Percentiles rank a stretch among this genome's conserved stretches.
phyloP scores from a whole-genome alignment of 495 filamentous ascomycete species.

The Aspergillus olivimuriae region DNA sequence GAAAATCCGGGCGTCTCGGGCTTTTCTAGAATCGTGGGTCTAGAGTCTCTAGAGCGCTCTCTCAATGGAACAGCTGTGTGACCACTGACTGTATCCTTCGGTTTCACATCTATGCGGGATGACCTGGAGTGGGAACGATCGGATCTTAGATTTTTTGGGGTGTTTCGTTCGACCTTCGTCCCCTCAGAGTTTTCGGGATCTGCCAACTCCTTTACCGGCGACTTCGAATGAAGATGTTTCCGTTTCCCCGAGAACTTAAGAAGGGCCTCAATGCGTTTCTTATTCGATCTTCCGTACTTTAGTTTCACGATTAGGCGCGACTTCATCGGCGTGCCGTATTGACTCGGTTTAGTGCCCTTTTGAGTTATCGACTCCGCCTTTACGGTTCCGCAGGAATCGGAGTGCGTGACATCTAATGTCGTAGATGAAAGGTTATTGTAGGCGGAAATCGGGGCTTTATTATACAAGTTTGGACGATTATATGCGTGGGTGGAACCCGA shows the following conservation, averaged over 20 bases:
- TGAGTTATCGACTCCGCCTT: constrained; percentile 4
- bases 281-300: constrained; percentile 36
- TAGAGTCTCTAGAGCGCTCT: constrained; percentile 18
- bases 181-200: constrained; percentile 15
- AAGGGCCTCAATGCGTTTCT: constrained; percentile 36
- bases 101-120: constrained; percentile 14
- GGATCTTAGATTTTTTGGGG: constrained; percentile 2
- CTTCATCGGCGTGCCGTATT: constrained; percentile 2
- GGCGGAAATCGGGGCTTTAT: constrained; percentile 4
- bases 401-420: not conserved
- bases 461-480: not conserved
- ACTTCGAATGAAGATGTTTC: constrained; percentile 21
- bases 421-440: constrained; percentile 3
- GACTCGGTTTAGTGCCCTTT: not conserved
- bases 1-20: constrained; percentile 19
- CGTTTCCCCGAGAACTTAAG: constrained; percentile 40
- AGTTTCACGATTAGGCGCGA: constrained; percentile 27
- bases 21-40: constrained; percentile 17
- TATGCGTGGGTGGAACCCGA: constrained; percentile 2
- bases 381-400: not conserved
- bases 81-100: constrained; percentile 13
- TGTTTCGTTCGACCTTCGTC: constrained; percentile 10
- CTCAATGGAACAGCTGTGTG: constrained; percentile 8
- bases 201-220: constrained; percentile 21
- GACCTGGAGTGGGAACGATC: constrained; percentile 6